These are phyloP conservation scores for Chlorophyllum brunneum DNA, from an alignment of 768 basidiomycete species.

Conservation along the genomic window DNA sequence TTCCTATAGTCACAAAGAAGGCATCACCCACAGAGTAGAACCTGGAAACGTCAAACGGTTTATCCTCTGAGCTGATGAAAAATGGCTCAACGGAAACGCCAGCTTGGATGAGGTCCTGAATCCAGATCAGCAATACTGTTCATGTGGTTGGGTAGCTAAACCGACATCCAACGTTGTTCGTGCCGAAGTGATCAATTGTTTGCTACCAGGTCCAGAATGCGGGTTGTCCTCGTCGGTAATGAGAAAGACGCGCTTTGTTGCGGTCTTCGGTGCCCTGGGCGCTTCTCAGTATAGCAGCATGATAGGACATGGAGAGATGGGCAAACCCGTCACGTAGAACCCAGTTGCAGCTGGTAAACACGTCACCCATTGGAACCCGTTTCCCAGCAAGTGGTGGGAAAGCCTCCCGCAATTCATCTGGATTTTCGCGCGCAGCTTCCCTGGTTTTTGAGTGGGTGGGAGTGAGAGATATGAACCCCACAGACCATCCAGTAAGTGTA, in stretches of 20 bases:
- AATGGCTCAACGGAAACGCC: slow-evolving; percentile 84
- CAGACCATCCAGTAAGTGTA: slow-evolving; percentile 74
- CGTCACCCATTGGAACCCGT: slow-evolving; percentile 78
- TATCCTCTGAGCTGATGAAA: slow-evolving; percentile 71
- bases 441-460: slow-evolving; percentile 4
- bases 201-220: slow-evolving; percentile 48
- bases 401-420: slow-evolving; percentile 45
- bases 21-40: slow-evolving; percentile 68
- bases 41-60: slow-evolving; percentile 64
- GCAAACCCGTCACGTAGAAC: slow-evolving; percentile 82
- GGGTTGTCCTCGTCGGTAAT: slow-evolving; percentile 91
- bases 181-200: slow-evolving; percentile 64
- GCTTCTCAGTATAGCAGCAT: background rate
- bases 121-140: background rate
- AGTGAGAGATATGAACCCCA: slow-evolving; percentile 1
- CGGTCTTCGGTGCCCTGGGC: slow-evolving; percentile 75
- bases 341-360: slow-evolving; percentile 89
- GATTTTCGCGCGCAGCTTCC: slow-evolving; percentile 59
- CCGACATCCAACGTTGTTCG: slow-evolving; percentile 66
- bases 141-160: slow-evolving; percentile 7
- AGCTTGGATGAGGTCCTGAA: slow-evolving; percentile 75
- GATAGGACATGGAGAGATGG: background rate
- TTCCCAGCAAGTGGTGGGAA: slow-evolving; percentile 63
- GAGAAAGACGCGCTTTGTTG: slow-evolving; percentile 89
- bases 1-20: background rate